A percentile compares a stretch with the other conserved stretches of the same genome.
Evolutionary conservation across 139 green algal species (phyloP).

Genomic region (Closterium sp.): DNA sequence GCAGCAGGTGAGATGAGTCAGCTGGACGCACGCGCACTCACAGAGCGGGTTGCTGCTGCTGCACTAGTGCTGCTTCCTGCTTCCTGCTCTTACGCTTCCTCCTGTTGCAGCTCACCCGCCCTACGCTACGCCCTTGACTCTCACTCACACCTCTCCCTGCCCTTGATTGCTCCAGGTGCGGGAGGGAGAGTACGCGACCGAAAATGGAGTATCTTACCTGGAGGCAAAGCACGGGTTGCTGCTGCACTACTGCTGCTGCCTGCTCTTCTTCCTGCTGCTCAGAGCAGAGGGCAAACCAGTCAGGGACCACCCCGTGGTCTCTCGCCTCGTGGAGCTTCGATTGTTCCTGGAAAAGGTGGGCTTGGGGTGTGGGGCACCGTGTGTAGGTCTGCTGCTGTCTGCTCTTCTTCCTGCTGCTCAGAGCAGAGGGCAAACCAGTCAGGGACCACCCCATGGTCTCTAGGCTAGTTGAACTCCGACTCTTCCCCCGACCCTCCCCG

Average conservation of each 20-base stretch:
- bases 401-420: conserved; percentile 60
- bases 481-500: conserved; percentile 57
- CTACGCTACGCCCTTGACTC: no score
- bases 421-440: conserved; percentile 81
- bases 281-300: conserved; percentile 85
- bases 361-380: not conserved
- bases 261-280: conserved; percentile 96
- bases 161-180: not conserved
- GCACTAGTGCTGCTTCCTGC: not conserved
- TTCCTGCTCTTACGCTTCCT: no score
- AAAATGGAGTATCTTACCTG: not conserved
- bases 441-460: conserved; percentile 80
- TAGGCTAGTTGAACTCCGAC: conserved; percentile 77
- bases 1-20: conserved; percentile 15
- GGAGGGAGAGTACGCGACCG: not conserved
- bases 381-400: conserved; percentile 42
- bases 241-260: conserved; percentile 58
- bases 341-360: conserved; percentile 71
- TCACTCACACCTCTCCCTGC: no score
- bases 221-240: not conserved
- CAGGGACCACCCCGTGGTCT: conserved; percentile 83
- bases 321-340: conserved; percentile 75
- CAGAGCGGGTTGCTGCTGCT: not conserved
- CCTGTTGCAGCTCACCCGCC: no score
- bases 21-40: no score